Conservation (phyloP, 164 flowering plant genomes). For the Piper betle region DNA sequence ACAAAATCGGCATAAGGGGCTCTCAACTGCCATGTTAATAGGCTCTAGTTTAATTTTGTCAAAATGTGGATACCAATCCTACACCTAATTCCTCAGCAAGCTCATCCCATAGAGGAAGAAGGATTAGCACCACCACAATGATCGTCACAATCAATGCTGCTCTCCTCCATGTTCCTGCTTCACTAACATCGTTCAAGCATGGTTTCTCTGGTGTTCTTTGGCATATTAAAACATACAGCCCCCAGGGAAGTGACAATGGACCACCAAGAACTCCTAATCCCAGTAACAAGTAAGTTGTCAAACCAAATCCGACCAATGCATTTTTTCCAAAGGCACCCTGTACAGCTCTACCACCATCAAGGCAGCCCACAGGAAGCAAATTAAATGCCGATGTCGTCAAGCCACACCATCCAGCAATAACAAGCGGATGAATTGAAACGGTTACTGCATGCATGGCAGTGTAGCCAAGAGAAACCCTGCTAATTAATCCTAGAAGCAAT, state of each 20-base stretch:
- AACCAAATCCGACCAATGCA: slow-evolving; percentile 60
- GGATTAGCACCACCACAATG: slow-evolving; percentile 58
- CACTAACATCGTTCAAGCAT: slow-evolving; percentile 87
- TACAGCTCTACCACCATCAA: slow-evolving; percentile 93
- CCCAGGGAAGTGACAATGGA: slow-evolving; percentile 98
- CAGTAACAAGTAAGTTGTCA: slow-evolving; percentile 73
- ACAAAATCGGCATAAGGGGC: too few species aligned
- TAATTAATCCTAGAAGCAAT: slow-evolving; percentile 90
- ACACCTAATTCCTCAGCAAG: slow-evolving; percentile 97
- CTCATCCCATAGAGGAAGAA: slow-evolving; percentile 92
- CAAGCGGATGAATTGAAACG: slow-evolving; percentile 87
- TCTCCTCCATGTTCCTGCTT: slow-evolving; percentile 92
- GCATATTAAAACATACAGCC: slow-evolving; percentile 80
- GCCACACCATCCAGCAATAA: slow-evolving; percentile 99
- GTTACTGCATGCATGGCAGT: slow-evolving; percentile 86
- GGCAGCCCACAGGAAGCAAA: slow-evolving; percentile 96
- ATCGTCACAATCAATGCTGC: slow-evolving; percentile 34
- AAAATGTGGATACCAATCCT: slow-evolving; percentile 81
- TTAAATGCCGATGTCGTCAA: slow-evolving; percentile 93
- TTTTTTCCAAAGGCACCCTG: slow-evolving; percentile 93
- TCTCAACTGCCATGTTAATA: too few species aligned
- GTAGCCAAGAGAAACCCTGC: slow-evolving; percentile 86
- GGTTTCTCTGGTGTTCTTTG: slow-evolving; percentile 98
- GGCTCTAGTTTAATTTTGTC: slow-evolving; percentile 16
- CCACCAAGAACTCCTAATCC: slow-evolving; percentile 98